Percentiles rank a stretch among this genome's conserved stretches.
Conservation (phyloP, 1,284 basidiomycete genomes). For the Rhodofomes roseus region DNA sequence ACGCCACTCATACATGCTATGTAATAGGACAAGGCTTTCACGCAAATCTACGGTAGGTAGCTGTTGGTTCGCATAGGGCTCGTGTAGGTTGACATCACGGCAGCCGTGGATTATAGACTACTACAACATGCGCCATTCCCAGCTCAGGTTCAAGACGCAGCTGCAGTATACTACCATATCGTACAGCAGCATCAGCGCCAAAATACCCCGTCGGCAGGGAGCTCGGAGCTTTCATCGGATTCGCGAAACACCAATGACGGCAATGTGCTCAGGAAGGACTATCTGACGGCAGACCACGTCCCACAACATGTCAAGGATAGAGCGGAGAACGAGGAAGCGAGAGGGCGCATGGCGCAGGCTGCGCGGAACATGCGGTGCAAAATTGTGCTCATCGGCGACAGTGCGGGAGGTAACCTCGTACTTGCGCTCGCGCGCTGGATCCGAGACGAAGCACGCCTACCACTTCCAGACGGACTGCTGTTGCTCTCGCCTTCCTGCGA, state of each 20-base stretch:
- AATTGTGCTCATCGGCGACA: constrained; percentile 65
- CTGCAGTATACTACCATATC: constrained; percentile 56
- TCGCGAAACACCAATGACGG: constrained; percentile 2
- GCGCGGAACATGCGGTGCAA: constrained; percentile 36
- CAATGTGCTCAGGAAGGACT: constrained; percentile 5
- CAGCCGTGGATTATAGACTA: constrained; percentile 47
- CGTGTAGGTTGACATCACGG: neutral
- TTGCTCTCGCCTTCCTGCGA: constrained; percentile 37
- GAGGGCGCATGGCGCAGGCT: constrained; percentile 11
- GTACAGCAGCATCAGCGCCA: constrained; percentile 29
- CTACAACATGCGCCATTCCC: constrained; percentile 56
- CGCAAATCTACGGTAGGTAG: constrained; percentile 36
- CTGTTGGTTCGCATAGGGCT: neutral
- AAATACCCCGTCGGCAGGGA: neutral
- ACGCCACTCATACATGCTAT: neutral
- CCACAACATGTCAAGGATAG: constrained; percentile 6
- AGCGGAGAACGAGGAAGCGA: constrained; percentile 14
- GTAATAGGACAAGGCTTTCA: constrained; percentile 26
- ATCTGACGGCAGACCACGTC: constrained; percentile 6
- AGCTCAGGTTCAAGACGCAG: constrained; percentile 60
- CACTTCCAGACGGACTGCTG: constrained; percentile 41
- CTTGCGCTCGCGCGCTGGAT: constrained; percentile 53
- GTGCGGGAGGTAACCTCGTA: constrained; percentile 68
- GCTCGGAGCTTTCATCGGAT: neutral
- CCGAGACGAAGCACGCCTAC: constrained; percentile 41